phyloP scores from a whole-genome alignment of 2,329 filamentous ascomycete genomes.

The Clarireedia homoeocarpa region DNA sequence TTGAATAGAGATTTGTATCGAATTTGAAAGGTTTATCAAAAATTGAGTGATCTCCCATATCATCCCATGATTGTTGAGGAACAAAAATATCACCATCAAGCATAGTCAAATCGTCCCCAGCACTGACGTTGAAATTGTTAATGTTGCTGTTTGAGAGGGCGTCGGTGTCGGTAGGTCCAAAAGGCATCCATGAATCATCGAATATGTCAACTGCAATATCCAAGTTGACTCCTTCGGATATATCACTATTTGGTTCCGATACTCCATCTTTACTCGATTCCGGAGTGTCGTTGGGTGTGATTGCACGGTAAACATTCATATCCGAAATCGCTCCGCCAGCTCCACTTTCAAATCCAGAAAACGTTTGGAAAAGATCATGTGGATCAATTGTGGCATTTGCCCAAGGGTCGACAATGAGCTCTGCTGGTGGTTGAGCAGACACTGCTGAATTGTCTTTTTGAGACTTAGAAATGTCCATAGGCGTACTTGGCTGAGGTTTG shows the following conservation, averaged over 20 bases:
- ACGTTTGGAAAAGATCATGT: constrained; percentile 38
- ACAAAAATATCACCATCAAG: constrained; percentile 22
- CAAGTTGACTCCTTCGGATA: constrained; percentile 45
- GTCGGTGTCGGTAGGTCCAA: constrained; percentile 36
- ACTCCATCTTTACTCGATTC: constrained; percentile 54
- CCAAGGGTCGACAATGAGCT: constrained; percentile 28
- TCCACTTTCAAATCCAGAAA: constrained; percentile 35
- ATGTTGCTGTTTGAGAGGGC: constrained; percentile 20
- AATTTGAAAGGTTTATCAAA: constrained; percentile 47
- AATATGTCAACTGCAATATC: constrained; percentile 42
- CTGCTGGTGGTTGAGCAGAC: constrained; percentile 23
- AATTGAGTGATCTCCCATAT: constrained; percentile 36
- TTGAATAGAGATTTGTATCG: constrained; percentile 38
- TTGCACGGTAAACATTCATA: constrained; percentile 44
- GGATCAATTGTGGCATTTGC: constrained; percentile 45
- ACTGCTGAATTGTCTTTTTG: constrained; percentile 23
- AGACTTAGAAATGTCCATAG: constrained; percentile 17
- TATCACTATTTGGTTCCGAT: constrained; percentile 55
- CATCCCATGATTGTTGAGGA: constrained; percentile 38
- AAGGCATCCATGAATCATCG: constrained; percentile 37
- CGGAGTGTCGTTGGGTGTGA: constrained; percentile 56
- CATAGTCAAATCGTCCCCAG: constrained; percentile 22
- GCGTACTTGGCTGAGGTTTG: constrained; percentile 14
- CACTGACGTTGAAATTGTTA: constrained; percentile 30
- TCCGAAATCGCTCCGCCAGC: constrained; percentile 44